phyloP scores from a whole-genome alignment of 176 grass and related monocot genomes.

The Saccharum spontaneum region DNA sequence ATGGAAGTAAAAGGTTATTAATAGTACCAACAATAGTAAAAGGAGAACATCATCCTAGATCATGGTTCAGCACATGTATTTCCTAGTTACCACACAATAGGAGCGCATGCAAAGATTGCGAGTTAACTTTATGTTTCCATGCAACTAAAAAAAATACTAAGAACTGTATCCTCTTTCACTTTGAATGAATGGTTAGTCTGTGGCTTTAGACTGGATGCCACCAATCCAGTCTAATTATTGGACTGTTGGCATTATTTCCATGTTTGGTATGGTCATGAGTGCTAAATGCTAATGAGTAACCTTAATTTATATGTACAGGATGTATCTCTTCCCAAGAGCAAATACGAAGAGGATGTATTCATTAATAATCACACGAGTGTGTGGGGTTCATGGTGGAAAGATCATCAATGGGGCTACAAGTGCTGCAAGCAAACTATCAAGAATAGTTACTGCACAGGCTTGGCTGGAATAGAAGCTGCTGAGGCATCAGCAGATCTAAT shows the following conservation, averaged over 20 bases:
- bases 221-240: neutral
- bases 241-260: conserved; percentile 1
- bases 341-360: conserved; percentile 89
- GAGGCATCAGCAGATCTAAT: conserved; percentile 88
- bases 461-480: conserved; percentile 92
- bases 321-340: conserved; percentile 80
- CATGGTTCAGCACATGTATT: neutral
- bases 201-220: neutral
- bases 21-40: neutral
- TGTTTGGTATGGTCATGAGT: conserved; percentile 6
- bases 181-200: neutral
- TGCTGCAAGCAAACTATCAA: conserved; percentile 81
- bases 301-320: conserved; percentile 47
- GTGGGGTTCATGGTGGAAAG: conserved; percentile 99
- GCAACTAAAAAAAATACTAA: neutral
- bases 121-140: neutral
- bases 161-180: conserved; percentile 16
- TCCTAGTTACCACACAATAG: neutral
- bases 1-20: neutral
- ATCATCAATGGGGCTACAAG: conserved; percentile 96
- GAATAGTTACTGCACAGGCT: conserved; percentile 93
- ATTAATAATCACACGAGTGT: conserved; percentile 92
- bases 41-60: neutral
- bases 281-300: conserved; percentile 16
- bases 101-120: neutral